Evolutionary conservation across 495 filamentous ascomycete species (phyloP).

Genomic region (Penicillium lividum): DNA sequence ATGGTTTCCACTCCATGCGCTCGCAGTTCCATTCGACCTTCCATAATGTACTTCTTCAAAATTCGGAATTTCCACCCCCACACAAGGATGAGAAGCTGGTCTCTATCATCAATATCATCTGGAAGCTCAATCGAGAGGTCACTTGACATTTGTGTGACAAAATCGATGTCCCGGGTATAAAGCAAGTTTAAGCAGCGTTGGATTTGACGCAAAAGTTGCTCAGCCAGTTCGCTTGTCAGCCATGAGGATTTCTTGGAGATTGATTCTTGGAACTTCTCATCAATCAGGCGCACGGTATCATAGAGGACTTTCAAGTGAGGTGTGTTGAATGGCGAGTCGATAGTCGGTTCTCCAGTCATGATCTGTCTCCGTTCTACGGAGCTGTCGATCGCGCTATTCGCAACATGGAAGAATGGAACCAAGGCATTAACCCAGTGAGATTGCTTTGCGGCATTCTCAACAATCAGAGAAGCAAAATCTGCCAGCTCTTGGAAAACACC

Average conservation of each 20-base stretch:
- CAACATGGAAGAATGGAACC: conserved; percentile 11
- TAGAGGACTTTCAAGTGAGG: conserved; percentile 27
- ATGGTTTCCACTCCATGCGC: conserved; percentile 71
- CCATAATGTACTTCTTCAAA: conserved; percentile 69
- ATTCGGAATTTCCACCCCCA: conserved; percentile 70
- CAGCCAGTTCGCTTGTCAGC: conserved; percentile 39
- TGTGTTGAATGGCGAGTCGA: conserved; percentile 22
- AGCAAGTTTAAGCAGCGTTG: conserved; percentile 27
- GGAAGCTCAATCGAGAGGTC: conserved; percentile 43
- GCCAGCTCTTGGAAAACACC: conserved; percentile 24
- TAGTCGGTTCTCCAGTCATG: conserved; percentile 1
- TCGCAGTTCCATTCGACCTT: conserved; percentile 86
- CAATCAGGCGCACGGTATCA: conserved; percentile 28
- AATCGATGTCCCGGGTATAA: conserved; percentile 22
- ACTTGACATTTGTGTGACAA: conserved; percentile 33
- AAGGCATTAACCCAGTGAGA: background rate
- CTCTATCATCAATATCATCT: conserved; percentile 29
- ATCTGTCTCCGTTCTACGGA: conserved; percentile 21
- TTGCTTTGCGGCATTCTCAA: conserved; percentile 6
- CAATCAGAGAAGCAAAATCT: conserved; percentile 28
- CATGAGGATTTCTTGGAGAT: conserved; percentile 43
- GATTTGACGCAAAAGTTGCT: conserved; percentile 32
- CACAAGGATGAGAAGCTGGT: conserved; percentile 46
- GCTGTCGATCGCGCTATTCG: conserved; percentile 19
- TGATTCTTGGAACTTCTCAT: conserved; percentile 37